Conservation (phyloP, 768 basidiomycete species). For the Gyrodon lividus region DNA sequence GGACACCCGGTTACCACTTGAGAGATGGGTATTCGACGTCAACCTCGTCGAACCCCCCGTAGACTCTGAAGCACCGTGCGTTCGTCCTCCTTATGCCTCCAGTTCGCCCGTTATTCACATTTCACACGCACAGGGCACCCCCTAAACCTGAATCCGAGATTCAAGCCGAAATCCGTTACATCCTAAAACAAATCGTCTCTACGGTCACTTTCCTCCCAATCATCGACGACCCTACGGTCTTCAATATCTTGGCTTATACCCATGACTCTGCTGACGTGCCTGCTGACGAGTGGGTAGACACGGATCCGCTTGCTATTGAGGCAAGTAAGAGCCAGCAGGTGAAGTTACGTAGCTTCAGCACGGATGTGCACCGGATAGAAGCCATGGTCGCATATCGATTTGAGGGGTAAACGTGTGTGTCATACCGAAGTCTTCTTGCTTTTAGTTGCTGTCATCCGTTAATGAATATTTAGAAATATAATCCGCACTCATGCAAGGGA, state of each 20-base stretch:
- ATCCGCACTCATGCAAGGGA: neutral
- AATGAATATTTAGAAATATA: neutral
- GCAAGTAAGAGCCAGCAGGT: conserved; percentile 91
- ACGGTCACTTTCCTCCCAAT: conserved; percentile 96
- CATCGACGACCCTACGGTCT: conserved; percentile 91
- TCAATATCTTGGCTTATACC: conserved; percentile 97
- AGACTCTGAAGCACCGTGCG: conserved; percentile 52
- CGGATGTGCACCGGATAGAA: conserved; percentile 96
- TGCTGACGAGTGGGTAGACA: conserved; percentile 93
- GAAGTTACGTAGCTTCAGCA: conserved; percentile 94
- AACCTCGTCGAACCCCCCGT: conserved; percentile 70
- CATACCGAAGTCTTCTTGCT: neutral
- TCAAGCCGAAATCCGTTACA: conserved; percentile 95
- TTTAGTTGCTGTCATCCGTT: neutral
- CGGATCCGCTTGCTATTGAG: conserved; percentile 89
- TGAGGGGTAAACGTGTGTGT: conserved; percentile 53
- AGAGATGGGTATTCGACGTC: conserved; percentile 98
- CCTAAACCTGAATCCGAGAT: conserved; percentile 85
- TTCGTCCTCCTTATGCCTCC: conserved; percentile 9
- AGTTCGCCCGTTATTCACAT: neutral
- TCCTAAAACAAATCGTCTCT: conserved; percentile 97
- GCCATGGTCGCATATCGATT: conserved; percentile 98
- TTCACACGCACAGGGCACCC: conserved; percentile 37
- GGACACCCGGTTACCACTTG: conserved; percentile 86
- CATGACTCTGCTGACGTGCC: conserved; percentile 90